These are phyloP conservation scores for Penicillium lividum DNA, from an alignment of 495 filamentous ascomycete genomes.

Conservation along the genomic window DNA sequence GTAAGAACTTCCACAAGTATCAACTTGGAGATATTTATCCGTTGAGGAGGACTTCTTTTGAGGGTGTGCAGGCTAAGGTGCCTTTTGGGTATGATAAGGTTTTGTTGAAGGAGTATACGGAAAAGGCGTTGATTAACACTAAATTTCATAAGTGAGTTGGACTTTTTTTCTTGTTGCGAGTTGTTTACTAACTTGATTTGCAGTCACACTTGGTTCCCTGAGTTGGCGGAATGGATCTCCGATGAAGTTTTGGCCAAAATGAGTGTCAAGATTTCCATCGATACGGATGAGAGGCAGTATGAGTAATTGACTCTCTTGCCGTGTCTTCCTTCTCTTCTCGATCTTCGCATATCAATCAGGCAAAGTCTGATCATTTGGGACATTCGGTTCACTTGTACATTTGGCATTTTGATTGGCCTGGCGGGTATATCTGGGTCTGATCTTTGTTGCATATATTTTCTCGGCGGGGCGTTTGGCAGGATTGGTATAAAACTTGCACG, in stretches of 20 bases:
- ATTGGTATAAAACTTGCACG: not conserved
- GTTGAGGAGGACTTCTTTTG: constrained; percentile 57
- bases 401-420: constrained; percentile 13
- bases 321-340: not conserved
- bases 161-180: not conserved
- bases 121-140: constrained; percentile 50
- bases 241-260: constrained; percentile 25
- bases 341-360: not conserved
- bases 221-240: constrained; percentile 35
- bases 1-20: constrained; percentile 81
- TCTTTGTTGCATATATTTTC: constrained; percentile 1
- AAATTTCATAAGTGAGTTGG: constrained; percentile 55
- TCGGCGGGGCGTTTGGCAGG: not conserved
- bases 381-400: constrained; percentile 11
- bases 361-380: constrained; percentile 5
- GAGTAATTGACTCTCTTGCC: constrained; percentile 23
- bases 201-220: constrained; percentile 39
- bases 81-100: constrained; percentile 62
- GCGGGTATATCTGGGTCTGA: not conserved
- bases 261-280: not conserved
- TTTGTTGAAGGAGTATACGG: constrained; percentile 60
- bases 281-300: constrained; percentile 26
- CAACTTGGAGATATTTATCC: constrained; percentile 53
- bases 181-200: constrained; percentile 12
- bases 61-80: constrained; percentile 60